Evolutionary conservation across 495 filamentous ascomycete species (phyloP).

Genomic region (Schizothecium vesticola): DNA sequence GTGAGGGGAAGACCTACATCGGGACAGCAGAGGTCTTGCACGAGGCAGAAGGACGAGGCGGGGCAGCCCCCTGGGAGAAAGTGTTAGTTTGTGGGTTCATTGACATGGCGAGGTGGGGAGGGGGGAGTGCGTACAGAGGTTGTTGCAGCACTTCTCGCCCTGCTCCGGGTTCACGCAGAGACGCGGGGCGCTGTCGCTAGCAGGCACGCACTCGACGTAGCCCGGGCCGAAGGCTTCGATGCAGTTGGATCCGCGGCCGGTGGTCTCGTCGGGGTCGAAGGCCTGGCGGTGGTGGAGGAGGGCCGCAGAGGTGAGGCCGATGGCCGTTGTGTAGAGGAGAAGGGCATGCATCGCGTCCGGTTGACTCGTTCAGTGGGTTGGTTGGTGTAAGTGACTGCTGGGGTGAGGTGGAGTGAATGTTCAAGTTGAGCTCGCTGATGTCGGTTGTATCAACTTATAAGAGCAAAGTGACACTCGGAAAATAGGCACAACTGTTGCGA

Average conservation of each 20-base stretch:
- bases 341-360: neutral
- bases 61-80: slow-evolving; percentile 5
- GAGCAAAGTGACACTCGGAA: neutral
- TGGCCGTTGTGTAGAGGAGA: slow-evolving; percentile 9
- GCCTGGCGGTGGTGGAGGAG: slow-evolving; percentile 7
- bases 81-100: neutral
- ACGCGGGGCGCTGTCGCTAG: neutral
- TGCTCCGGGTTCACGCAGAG: slow-evolving; percentile 6
- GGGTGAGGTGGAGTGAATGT: neutral
- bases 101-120: neutral
- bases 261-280: slow-evolving; percentile 15
- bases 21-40: slow-evolving; percentile 10
- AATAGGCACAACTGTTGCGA: neutral
- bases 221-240: slow-evolving; percentile 11
- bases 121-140: neutral
- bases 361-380: neutral
- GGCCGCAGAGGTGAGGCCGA: neutral
- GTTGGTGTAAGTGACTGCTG: neutral
- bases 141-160: slow-evolving; percentile 10
- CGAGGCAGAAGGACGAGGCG: slow-evolving; percentile 1
- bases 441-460: neutral
- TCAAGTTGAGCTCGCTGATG: neutral
- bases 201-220: slow-evolving; percentile 11
- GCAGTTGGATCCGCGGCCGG: slow-evolving; percentile 5
- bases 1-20: neutral